A percentile compares a stretch with the other conserved stretches of the same genome.
Evolutionary conservation across 1,284 basidiomycete species (phyloP).

Genomic region (Phylloporus sp.): DNA sequence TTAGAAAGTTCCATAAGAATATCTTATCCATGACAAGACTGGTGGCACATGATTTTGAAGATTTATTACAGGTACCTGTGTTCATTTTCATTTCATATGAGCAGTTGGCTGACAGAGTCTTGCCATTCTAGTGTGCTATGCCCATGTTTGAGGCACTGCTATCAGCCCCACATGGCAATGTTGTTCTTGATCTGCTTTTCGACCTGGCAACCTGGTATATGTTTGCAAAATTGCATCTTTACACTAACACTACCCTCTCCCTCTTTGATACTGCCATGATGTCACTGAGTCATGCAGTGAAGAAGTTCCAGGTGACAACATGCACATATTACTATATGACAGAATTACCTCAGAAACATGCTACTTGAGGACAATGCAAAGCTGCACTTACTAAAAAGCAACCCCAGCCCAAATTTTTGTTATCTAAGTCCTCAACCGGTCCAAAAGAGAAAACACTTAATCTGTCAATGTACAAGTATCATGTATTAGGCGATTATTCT

Average conservation of each 20-base stretch:
- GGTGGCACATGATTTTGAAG: too few relatives aligned
- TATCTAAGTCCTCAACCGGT: not conserved
- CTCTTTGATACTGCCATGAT: not conserved
- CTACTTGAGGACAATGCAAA: not conserved
- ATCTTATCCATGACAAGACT: not conserved
- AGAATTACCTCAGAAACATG: not conserved
- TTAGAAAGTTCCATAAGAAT: not conserved
- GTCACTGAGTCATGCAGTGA: not conserved
- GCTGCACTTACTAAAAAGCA: not conserved
- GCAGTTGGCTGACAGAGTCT: too few relatives aligned
- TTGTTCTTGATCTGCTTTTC: too few relatives aligned
- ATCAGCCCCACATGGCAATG: too few relatives aligned
- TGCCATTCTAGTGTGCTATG: too few relatives aligned
- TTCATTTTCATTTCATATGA: too few relatives aligned
- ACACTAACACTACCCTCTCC: not conserved
- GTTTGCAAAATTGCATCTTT: too few relatives aligned
- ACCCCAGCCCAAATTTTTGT: not conserved
- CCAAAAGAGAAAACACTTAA: not conserved
- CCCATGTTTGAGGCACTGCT: too few relatives aligned
- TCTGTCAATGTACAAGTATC: not conserved
- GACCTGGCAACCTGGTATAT: too few relatives aligned
- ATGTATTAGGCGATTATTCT: not conserved
- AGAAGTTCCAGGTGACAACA: not conserved
- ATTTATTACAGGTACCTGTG: too few relatives aligned
- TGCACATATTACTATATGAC: not conserved